Evolutionary conservation across 2,329 filamentous ascomycete genomes (phyloP).

Genomic region (Tolypocladium ophioglossoides): DNA sequence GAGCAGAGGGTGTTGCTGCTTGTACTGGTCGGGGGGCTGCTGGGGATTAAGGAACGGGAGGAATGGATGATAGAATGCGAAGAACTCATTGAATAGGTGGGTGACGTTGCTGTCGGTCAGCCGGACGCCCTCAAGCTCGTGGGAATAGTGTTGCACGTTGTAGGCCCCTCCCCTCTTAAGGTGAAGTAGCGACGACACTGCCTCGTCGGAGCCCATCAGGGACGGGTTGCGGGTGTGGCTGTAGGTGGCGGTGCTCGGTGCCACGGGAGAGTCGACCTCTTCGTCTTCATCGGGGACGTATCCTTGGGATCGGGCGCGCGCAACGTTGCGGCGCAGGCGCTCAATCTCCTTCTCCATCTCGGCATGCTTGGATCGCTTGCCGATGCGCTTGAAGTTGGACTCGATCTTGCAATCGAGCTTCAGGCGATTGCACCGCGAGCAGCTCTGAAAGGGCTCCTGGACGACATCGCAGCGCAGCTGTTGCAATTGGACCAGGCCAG

Average conservation of each 20-base stretch:
- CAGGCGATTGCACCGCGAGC: slow-evolving; percentile 67
- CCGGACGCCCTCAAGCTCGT: slow-evolving; percentile 53
- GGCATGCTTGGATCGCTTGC: slow-evolving; percentile 73
- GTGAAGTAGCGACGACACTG: slow-evolving; percentile 54
- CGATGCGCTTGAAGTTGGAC: slow-evolving; percentile 75
- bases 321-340: slow-evolving; percentile 49
- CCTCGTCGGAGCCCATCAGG: slow-evolving; percentile 58
- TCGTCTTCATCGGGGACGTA: slow-evolving; percentile 45
- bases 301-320: slow-evolving; percentile 49
- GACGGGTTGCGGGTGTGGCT: slow-evolving; percentile 51
- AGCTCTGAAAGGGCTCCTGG: slow-evolving; percentile 69
- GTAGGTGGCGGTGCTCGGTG: slow-evolving; percentile 40
- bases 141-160: slow-evolving; percentile 46
- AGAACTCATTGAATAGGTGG: slow-evolving; percentile 64
- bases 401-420: slow-evolving; percentile 80
- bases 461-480: slow-evolving; percentile 76
- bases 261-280: slow-evolving; percentile 48
- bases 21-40: slow-evolving; percentile 62
- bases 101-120: slow-evolving; percentile 52
- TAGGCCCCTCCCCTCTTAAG: slow-evolving; percentile 56
- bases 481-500: neutral
- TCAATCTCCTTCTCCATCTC: slow-evolving; percentile 83
- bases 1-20: slow-evolving; percentile 65
- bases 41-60: slow-evolving; percentile 61
- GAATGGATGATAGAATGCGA: slow-evolving; percentile 65